Evolutionary conservation across 78 protist species (phyloP), one percentile per base, ranked within the genome.

Genomic region (Dictyostelium intermedium): DNA sequence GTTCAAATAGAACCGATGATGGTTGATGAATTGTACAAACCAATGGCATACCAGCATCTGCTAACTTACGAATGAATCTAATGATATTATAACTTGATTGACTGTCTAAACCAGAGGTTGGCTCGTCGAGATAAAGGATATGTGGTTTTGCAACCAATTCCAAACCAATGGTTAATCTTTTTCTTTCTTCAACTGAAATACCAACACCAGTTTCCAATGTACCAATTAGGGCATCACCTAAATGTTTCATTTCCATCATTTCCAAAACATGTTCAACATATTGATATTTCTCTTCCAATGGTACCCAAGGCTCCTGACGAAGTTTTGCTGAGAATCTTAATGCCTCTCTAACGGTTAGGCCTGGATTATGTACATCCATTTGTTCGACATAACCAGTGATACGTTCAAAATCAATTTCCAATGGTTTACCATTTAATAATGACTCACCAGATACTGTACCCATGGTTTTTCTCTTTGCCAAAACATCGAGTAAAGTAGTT

Each of bases 401-500:
- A 45, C 97, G 83, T 60, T 85, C 93, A 32, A 95, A 95, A 45
- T 93, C 93, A 23, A 93, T 72, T 11, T 91, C 79, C 8, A 91
- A 61, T 43, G 92, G 95, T 53, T 79, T 80, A n/a, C 98, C 98
- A 85, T 97, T 97, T 18, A 97, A 63, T 13, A 41, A 25, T 11
- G 89, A 27, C 2, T 25, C 78, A 39, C 98, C 98, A 43, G 60
- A 63, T 3, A 97, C 41, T 1, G 39, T 76, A n/a, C 98, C 98
- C 30, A 66, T 81, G 0, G 95, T 84, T 95, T 97, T 96, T 60
- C 98, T 74, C 11, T 91, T 89, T 43, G 98, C 97, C 37, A 98
- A 83, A 6, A 97, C 96, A 91, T 97, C 97, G 30, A 97, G 84
- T 63, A 97, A 63, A 0, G 98, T 97, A 0, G 97, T 96, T 91